A percentile compares a stretch with the other conserved stretches of the same genome.
These are phyloP conservation scores for Bothriochloa decipiens DNA, from an alignment of 176 grass and related monocot genomes.

Conservation along the genomic window DNA sequence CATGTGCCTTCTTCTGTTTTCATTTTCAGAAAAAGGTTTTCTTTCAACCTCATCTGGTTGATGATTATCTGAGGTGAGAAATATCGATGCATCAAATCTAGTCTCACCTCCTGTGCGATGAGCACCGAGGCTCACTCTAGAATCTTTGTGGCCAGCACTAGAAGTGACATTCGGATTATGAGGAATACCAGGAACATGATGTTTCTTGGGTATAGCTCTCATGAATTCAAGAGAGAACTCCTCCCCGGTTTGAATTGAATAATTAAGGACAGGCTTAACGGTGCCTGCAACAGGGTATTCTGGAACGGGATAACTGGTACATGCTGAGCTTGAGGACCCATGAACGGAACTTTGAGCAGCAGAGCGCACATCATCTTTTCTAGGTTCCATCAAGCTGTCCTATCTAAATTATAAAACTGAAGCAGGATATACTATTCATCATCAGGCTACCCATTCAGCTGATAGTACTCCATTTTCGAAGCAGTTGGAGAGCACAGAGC, in stretches of 20 bases:
- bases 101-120: conserved; percentile 51
- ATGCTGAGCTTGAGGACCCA: conserved; percentile 42
- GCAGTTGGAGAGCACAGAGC: background rate
- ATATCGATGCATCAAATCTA: conserved; percentile 54
- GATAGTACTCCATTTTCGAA: conserved; percentile 21
- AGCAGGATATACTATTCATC: conserved; percentile 12
- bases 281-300: conserved; percentile 42
- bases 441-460: background rate
- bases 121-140: conserved; percentile 48
- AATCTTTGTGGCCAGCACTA: conserved; percentile 56
- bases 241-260: conserved; percentile 96
- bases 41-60: conserved; percentile 46
- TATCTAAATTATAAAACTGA: background rate
- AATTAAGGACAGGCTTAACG: conserved; percentile 82
- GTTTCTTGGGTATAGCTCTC: conserved; percentile 75
- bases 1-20: conserved; percentile 60
- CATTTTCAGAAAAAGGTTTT: conserved; percentile 52
- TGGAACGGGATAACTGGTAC: conserved; percentile 41
- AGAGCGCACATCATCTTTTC: conserved; percentile 48
- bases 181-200: conserved; percentile 46
- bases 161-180: conserved; percentile 52
- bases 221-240: conserved; percentile 97
- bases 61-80: conserved; percentile 46
- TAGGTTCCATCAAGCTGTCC: conserved; percentile 53
- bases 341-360: conserved; percentile 41